Evolutionary conservation across 75 land plant species (phyloP), one percentile per base, ranked within the genome.

Genomic region (Selaginella moellendorffii): DNA sequence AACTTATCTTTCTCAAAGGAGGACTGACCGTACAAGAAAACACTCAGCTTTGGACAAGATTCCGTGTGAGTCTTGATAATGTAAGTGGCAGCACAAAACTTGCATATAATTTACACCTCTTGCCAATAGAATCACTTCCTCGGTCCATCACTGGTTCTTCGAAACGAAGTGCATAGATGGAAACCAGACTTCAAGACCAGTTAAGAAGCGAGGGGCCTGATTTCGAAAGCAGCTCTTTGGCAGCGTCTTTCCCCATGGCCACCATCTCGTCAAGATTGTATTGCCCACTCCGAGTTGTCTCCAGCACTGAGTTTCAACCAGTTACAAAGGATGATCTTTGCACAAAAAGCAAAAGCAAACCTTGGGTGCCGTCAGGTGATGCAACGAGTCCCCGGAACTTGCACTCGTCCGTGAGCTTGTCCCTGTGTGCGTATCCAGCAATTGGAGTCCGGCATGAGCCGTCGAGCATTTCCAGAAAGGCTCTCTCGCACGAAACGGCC

Each of bases 391-490:
- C 95, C 69, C 78, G 81, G 26, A 92, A 88, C 0, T 68, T 62
- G 71, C 97, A 92, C 29, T 68, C 54, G 0, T 95, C 97, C 62
- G 88, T 74, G n/a, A n/a, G n/a, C 42, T 78, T 73, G 23, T 81
- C 93, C 22, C 70, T 74, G 53, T 63, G 69, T 30, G 97, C 97
- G 63, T 88, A 85, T 27, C 97, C 97, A 24, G 95, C 97, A 74
- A 92, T 92, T 20, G 97, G 97, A 28, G 97, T 92, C 2, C 97
- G 81, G 52, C 97, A 92, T 52, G 97, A 92, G 12, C 97, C 97
- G 76, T 92, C 97, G 61, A 92, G 54, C 20, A 83, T 83, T 58
- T 64, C 75, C 53, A 92, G 79, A 58, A 92, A 92, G 31, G 97
- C 85, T 60, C 95, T 81, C 66, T 92, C 97, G 81, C 97, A 92